Evolutionary conservation across 495 filamentous ascomycete species (phyloP).

Genomic region (Penicillium arizonense): DNA sequence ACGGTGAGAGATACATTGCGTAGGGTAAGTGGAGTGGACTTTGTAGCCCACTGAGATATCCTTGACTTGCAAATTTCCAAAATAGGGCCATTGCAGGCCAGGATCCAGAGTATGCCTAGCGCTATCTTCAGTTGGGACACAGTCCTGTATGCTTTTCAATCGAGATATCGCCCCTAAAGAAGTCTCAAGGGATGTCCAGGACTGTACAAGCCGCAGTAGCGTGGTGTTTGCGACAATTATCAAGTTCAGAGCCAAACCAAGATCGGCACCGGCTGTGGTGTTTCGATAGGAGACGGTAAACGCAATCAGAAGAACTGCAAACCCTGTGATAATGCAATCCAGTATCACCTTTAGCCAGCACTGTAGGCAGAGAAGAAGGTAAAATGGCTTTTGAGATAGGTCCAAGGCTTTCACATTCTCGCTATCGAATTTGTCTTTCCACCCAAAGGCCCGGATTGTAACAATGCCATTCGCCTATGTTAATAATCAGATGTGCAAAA

Average conservation of each 20-base stretch:
- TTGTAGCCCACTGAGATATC: neutral
- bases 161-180: neutral
- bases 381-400: constrained; percentile 39
- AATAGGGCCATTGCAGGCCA: neutral
- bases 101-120: neutral
- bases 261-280: constrained; percentile 22
- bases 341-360: constrained; percentile 50
- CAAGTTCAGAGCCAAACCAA: constrained; percentile 31
- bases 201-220: constrained; percentile 31
- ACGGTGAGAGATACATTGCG: neutral
- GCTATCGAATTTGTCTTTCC: constrained; percentile 29
- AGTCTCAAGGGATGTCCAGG: constrained; percentile 42
- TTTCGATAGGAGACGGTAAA: constrained; percentile 13
- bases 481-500: neutral
- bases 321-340: constrained; percentile 40
- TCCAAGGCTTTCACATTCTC: neutral
- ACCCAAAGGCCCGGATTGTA: constrained; percentile 51
- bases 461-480: constrained; percentile 34
- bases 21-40: neutral
- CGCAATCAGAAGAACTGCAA: constrained; percentile 27
- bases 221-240: constrained; percentile 18
- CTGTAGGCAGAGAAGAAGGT: constrained; percentile 53
- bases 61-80: neutral
- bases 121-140: neutral
- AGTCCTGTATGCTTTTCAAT: constrained; percentile 2